These are phyloP conservation scores for Astrothelium macrocarpum DNA, from an alignment of 495 filamentous ascomycete genomes.

Conservation along the genomic window DNA sequence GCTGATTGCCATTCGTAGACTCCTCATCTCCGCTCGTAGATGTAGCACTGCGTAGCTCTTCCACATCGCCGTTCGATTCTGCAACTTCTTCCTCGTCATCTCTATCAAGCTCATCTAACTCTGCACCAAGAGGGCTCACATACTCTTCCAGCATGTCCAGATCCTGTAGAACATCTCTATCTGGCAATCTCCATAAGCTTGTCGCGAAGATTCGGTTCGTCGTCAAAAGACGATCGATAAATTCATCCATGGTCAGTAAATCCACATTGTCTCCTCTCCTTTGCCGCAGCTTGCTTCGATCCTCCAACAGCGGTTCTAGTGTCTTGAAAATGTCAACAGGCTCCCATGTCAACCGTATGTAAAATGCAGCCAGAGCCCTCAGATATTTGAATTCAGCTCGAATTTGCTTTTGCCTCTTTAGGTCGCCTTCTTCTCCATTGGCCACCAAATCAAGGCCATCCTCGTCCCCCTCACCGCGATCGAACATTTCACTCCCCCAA, in stretches of 20 bases:
- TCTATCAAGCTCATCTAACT: conserved; percentile 69
- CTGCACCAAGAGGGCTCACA: conserved; percentile 67
- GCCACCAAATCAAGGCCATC: conserved; percentile 5
- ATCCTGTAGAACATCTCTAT: conserved; percentile 77
- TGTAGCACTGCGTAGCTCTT: not conserved
- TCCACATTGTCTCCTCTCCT: conserved; percentile 59
- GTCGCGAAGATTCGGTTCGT: conserved; percentile 89
- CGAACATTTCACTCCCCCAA: conserved; percentile 65
- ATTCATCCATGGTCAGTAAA: conserved; percentile 81
- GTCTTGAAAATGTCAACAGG: conserved; percentile 69
- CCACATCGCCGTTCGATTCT: conserved; percentile 9
- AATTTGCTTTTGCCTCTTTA: not conserved
- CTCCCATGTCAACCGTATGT: conserved; percentile 79
- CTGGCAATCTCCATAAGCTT: conserved; percentile 83
- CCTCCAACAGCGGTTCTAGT: conserved; percentile 75
- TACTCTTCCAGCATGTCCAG: conserved; percentile 77
- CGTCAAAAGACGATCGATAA: conserved; percentile 82
- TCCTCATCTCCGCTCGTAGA: not conserved
- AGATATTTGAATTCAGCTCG: conserved; percentile 52
- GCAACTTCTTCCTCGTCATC: conserved; percentile 47
- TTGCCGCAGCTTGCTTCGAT: conserved; percentile 72
- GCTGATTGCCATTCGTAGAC: not conserved
- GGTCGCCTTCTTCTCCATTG: conserved; percentile 4
- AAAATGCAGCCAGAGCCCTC: conserved; percentile 79
- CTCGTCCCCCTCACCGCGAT: conserved; percentile 28